Conservation (phyloP, 2,329 filamentous ascomycete genomes). For the Epichloe brachyelytri region DNA sequence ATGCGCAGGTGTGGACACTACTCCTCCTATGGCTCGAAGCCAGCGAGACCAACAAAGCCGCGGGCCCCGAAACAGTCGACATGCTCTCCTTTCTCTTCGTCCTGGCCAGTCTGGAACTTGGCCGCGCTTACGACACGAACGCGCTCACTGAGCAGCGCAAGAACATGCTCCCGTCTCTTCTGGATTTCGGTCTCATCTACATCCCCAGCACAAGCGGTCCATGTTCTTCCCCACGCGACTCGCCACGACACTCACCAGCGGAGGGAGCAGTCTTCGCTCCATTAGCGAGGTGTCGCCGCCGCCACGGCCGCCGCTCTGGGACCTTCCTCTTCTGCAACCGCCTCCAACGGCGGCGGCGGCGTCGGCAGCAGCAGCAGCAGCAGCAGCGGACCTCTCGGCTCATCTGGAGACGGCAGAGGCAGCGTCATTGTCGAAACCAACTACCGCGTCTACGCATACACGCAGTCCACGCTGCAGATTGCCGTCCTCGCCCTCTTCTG, state of each 20-base stretch:
- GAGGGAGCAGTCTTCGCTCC: constrained; percentile 59
- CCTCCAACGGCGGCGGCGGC: constrained; percentile 10
- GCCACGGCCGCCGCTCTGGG: constrained; percentile 38
- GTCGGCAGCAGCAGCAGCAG: constrained; percentile 10
- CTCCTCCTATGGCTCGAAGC: constrained; percentile 87
- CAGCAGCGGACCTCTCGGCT: constrained; percentile 18
- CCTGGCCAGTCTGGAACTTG: constrained; percentile 83
- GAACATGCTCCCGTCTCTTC: constrained; percentile 80
- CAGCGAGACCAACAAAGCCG: constrained; percentile 43
- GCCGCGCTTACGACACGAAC: constrained; percentile 77
- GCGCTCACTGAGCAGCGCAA: constrained; percentile 70
- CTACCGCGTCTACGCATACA: constrained; percentile 95
- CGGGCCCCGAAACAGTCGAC: constrained; percentile 77
- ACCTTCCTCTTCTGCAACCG: constrained; percentile 16
- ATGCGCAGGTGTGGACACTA: constrained; percentile 93
- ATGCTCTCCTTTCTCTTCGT: constrained; percentile 95
- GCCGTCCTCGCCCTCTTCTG: constrained; percentile 85
- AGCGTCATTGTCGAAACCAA: constrained; percentile 97
- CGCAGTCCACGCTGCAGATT: constrained; percentile 84
- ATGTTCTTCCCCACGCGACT: constrained; percentile 85
- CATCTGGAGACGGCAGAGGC: constrained; percentile 43
- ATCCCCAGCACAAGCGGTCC: constrained; percentile 40
- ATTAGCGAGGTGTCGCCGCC: constrained; percentile 56
- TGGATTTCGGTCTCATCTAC: constrained; percentile 89
- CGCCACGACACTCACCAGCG: constrained; percentile 84